Percentiles rank a stretch among this genome's conserved stretches.
These are phyloP conservation scores for Phytophthora hibernalis DNA, from an alignment of 352 stramenopile species.

Conservation along the genomic window DNA sequence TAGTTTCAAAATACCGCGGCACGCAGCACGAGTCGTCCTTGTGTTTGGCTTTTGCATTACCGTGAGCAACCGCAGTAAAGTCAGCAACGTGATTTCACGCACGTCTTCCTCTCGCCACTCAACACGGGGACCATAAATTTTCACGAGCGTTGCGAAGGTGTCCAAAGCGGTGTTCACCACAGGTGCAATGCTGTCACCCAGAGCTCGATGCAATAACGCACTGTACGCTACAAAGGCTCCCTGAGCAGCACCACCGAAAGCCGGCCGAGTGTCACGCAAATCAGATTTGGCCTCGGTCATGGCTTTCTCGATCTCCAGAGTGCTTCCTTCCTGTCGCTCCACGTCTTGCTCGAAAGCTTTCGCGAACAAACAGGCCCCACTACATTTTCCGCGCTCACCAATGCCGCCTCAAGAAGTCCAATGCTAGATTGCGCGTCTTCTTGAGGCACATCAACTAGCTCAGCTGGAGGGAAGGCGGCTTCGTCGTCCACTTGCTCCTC, in stretches of 20 bases:
- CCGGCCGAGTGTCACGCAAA: conserved; percentile 66
- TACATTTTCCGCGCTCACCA: conserved; percentile 49
- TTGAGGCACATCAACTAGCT: conserved; percentile 40
- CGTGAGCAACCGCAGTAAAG: conserved; percentile 61
- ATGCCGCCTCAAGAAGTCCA: conserved; percentile 50
- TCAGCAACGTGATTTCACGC: conserved; percentile 69
- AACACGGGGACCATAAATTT: conserved; percentile 74
- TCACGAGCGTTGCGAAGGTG: conserved; percentile 70
- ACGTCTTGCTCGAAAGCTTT: conserved; percentile 86
- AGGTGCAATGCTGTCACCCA: conserved; percentile 74
- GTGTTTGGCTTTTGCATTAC: conserved; percentile 86
- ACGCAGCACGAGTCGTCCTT: conserved; percentile 76
- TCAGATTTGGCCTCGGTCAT: conserved; percentile 78
- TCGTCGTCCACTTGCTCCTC: conserved; percentile 51
- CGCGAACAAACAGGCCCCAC: conserved; percentile 74
- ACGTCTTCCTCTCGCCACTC: conserved; percentile 76
- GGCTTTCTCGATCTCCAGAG: conserved; percentile 75
- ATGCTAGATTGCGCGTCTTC: conserved; percentile 63
- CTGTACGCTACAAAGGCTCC: conserved; percentile 73
- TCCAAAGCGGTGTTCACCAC: conserved; percentile 82
- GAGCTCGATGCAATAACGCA: conserved; percentile 59
- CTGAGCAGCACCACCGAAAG: conserved; percentile 69
- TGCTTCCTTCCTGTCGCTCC: conserved; percentile 86
- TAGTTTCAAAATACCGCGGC: conserved; percentile 80
- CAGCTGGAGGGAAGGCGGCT: conserved; percentile 36